A percentile compares a stretch with the other conserved stretches of the same genome.
Evolutionary conservation across 139 green algal genomes (phyloP).

Genomic region (Microglena sp.): DNA sequence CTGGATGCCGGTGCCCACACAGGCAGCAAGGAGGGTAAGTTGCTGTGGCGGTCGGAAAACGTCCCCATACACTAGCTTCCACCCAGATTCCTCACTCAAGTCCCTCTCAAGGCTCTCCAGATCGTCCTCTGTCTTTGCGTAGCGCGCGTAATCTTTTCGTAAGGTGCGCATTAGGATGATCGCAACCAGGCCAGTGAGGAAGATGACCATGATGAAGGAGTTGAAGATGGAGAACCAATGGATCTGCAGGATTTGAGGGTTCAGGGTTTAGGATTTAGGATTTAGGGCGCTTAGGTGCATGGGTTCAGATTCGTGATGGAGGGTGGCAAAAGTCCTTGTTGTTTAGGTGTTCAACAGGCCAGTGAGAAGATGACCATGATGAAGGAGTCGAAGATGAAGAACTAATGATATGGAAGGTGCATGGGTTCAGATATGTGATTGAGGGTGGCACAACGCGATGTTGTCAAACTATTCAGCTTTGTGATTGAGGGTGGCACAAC

Average conservation of each 20-base stretch:
- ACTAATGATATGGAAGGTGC: slow-evolving; percentile 12
- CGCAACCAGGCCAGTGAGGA: slow-evolving; percentile 88
- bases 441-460: no score
- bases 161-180: slow-evolving; percentile 96
- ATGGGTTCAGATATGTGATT: no score
- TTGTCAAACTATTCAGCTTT: no score
- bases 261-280: no score
- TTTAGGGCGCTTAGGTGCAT: no score
- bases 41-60: slow-evolving; percentile 80
- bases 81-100: slow-evolving; percentile 78
- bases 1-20: slow-evolving; percentile 67
- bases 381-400: slow-evolving; percentile 5
- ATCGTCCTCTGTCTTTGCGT: slow-evolving; percentile 63
- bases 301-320: no score
- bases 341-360: no score
- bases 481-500: no score
- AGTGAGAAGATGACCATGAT: neutral
- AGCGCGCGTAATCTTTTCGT: slow-evolving; percentile 81
- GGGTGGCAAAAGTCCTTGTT: no score
- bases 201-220: slow-evolving; percentile 99
- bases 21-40: slow-evolving; percentile 68
- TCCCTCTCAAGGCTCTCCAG: slow-evolving; percentile 80
- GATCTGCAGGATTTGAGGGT: slow-evolving; percentile 63
- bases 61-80: slow-evolving; percentile 96
- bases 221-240: slow-evolving; percentile 99